These are phyloP conservation scores for Aspergillus nidulans DNA, from an alignment of 495 filamentous ascomycete genomes.

Conservation along the genomic window DNA sequence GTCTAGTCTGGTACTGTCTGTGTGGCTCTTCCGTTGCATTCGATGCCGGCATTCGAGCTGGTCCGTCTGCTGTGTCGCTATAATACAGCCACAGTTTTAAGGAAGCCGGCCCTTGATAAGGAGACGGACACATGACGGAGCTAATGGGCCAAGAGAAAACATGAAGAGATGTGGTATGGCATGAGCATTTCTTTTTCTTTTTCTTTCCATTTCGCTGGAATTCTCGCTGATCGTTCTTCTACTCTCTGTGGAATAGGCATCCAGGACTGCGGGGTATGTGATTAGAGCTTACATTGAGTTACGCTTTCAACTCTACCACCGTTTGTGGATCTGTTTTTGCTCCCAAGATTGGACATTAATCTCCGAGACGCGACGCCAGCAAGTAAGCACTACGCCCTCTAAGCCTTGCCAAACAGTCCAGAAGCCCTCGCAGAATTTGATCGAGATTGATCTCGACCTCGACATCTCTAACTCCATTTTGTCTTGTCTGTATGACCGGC, in stretches of 20 bases:
- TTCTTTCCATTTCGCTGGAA: neutral
- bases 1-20: neutral
- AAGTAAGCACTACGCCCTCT: slow-evolving; percentile 1
- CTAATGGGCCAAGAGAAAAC: neutral
- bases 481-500: neutral
- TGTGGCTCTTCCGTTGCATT: no score
- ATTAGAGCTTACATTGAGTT: neutral
- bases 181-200: neutral
- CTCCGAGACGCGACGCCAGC: neutral
- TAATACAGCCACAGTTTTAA: neutral
- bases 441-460: neutral
- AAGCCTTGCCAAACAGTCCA: neutral
- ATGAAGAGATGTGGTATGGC: neutral
- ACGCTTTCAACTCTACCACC: neutral
- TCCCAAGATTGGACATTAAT: neutral
- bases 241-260: neutral
- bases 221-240: neutral
- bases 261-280: neutral
- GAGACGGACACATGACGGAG: neutral
- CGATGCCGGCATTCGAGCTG: neutral
- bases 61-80: neutral
- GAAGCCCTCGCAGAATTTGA: neutral
- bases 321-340: neutral
- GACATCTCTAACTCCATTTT: neutral
- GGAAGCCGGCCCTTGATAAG: neutral